Evolutionary conservation across 208 protist genomes (phyloP).

Genomic region (Leishmania lainsoni): DNA sequence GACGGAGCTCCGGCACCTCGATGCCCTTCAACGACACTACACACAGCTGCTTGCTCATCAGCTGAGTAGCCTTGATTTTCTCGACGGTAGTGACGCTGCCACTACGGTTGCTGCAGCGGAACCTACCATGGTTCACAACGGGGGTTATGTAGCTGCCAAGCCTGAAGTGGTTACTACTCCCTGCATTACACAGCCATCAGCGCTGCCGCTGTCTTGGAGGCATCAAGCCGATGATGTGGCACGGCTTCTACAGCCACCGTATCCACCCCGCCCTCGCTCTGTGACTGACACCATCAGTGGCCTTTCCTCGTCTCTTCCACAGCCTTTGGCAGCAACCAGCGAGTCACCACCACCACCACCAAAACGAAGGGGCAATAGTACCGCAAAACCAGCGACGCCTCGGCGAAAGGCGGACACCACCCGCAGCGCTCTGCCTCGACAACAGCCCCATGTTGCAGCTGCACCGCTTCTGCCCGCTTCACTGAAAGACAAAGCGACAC

Average conservation of each 20-base stretch:
- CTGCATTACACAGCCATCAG: neutral
- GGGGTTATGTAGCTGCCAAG: neutral
- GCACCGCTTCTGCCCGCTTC: neutral
- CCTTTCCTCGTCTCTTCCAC: neutral
- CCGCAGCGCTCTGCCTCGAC: neutral
- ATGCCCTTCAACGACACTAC: slow-evolving; percentile 20
- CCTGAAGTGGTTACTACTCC: neutral
- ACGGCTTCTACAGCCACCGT: neutral
- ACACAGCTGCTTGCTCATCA: slow-evolving; percentile 15
- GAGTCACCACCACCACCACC: neutral
- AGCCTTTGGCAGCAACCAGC: neutral
- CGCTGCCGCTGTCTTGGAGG: neutral
- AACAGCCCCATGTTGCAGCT: neutral
- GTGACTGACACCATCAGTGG: neutral
- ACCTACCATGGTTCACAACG: neutral
- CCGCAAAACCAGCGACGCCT: neutral
- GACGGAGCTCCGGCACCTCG: slow-evolving; percentile 18
- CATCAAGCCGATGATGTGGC: neutral
- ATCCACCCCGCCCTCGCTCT: neutral
- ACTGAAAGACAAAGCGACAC: neutral
- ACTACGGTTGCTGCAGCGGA: neutral
- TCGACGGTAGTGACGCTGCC: neutral
- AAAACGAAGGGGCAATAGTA: neutral
- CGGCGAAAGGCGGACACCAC: neutral
- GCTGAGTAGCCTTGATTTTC: slow-evolving; percentile 17